Conservation (phyloP, 768 basidiomycete genomes). For the Kwoniella newhampshirensis region DNA sequence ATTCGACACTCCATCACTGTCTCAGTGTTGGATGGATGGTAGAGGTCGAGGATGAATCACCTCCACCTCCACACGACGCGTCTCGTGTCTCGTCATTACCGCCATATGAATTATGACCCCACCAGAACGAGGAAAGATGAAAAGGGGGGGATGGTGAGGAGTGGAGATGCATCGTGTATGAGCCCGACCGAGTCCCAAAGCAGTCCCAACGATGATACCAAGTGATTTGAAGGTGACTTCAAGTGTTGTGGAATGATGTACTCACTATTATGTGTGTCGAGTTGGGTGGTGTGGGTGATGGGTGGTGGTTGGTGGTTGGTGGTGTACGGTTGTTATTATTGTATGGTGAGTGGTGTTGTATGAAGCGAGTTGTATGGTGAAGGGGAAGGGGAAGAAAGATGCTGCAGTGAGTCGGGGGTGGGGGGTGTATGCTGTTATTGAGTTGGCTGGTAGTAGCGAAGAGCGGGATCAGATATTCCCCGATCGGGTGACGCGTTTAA, state of each 20-base stretch:
- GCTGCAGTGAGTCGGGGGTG: too few relatives aligned
- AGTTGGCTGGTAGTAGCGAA: background rate
- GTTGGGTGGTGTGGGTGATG: background rate
- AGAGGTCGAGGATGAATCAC: background rate
- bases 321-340: background rate
- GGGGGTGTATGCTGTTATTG: too few relatives aligned
- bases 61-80: conserved; percentile 4
- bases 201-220: background rate
- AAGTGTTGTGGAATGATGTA: too few relatives aligned
- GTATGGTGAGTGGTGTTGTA: conserved; percentile 10
- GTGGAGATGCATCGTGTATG: background rate
- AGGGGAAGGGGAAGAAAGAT: conserved; percentile 2
- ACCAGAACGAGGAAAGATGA: background rate
- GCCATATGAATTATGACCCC: too few relatives aligned
- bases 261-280: conserved; percentile 2
- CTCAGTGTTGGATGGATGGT: too few relatives aligned
- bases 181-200: background rate
- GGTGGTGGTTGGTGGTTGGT: conserved; percentile 1
- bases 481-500: too few relatives aligned
- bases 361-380: conserved; percentile 8
- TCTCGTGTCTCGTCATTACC: background rate
- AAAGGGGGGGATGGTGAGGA: conserved; percentile 1
- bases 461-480: too few relatives aligned
- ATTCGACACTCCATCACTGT: too few relatives aligned
- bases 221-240: too few relatives aligned